Percentiles rank a stretch among this genome's conserved stretches.
These are phyloP conservation scores for Dendrobium officinale DNA, from an alignment of 106 monocot species.

Conservation along the genomic window DNA sequence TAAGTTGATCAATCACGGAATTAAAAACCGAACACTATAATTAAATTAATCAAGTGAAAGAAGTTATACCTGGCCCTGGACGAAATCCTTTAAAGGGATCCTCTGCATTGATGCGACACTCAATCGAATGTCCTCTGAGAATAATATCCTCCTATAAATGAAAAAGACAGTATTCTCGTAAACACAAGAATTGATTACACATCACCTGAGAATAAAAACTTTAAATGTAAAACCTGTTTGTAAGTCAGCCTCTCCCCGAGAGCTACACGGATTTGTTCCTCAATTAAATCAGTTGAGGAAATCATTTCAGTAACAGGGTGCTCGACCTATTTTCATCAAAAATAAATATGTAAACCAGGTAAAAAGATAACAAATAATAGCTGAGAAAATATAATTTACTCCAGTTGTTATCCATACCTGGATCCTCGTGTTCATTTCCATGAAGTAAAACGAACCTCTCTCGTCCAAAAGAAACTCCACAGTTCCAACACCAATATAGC, in stretches of 20 bases:
- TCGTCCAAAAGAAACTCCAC: constrained; percentile 93
- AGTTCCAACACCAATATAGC: constrained; percentile 94
- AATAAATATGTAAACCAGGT: background rate
- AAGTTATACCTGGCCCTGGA: constrained; percentile 74
- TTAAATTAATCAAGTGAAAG: background rate
- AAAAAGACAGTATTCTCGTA: background rate
- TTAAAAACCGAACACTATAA: background rate
- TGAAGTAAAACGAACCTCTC: constrained; percentile 83
- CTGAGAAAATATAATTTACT: background rate
- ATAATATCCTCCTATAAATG: constrained; percentile 79
- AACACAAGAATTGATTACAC: background rate
- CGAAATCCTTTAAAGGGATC: constrained; percentile 96
- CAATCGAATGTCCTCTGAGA: constrained; percentile 95
- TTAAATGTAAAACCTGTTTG: constrained; percentile 52
- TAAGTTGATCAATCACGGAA: background rate
- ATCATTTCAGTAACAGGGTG: constrained; percentile 99
- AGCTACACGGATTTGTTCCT: constrained; percentile 87
- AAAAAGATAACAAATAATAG: background rate
- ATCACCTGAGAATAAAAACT: background rate
- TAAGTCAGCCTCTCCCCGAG: constrained; percentile 74
- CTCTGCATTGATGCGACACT: constrained; percentile 95
- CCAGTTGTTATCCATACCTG: constrained; percentile 38
- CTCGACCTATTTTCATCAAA: constrained; percentile 58
- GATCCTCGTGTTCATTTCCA: constrained; percentile 99
- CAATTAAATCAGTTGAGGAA: constrained; percentile 90